phyloP scores from a whole-genome alignment of 1,284 basidiomycete genomes.

The Ustilago trichophora region DNA sequence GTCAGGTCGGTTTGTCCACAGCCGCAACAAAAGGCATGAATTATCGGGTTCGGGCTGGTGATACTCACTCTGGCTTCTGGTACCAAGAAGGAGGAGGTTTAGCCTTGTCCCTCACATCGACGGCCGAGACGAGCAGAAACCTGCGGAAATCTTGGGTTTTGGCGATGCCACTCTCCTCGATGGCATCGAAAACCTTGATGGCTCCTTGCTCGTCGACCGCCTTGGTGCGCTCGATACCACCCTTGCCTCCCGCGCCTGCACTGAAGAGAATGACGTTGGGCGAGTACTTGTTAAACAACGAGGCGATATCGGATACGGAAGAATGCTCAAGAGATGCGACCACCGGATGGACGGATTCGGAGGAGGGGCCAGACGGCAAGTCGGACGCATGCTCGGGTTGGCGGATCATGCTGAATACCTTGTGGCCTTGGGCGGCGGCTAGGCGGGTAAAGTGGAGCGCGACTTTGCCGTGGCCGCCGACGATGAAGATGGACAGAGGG shows the following conservation, averaged over 20 bases:
- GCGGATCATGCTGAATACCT: slow-evolving; percentile 50
- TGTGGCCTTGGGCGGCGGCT: slow-evolving; percentile 46
- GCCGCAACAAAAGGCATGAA: neutral
- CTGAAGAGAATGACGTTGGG: slow-evolving; percentile 74
- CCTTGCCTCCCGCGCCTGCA: slow-evolving; percentile 78
- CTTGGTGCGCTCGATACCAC: slow-evolving; percentile 73
- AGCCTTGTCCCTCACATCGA: slow-evolving; percentile 73
- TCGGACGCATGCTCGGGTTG: slow-evolving; percentile 48
- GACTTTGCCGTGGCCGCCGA: slow-evolving; percentile 57
- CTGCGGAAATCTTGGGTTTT: slow-evolving; percentile 70
- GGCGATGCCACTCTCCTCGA: slow-evolving; percentile 71
- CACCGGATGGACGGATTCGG: slow-evolving; percentile 69
- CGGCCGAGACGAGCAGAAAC: slow-evolving; percentile 73
- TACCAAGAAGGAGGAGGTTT: slow-evolving; percentile 65
- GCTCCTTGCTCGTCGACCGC: slow-evolving; percentile 78
- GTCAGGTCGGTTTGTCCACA: too few species aligned
- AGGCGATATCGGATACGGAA: slow-evolving; percentile 70
- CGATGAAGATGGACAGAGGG: slow-evolving; percentile 46
- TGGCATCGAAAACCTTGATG: slow-evolving; percentile 77
- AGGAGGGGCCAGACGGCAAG: slow-evolving; percentile 23
- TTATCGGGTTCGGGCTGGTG: slow-evolving; percentile 52
- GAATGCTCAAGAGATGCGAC: slow-evolving; percentile 74
- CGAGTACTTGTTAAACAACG: slow-evolving; percentile 71
- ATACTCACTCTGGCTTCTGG: slow-evolving; percentile 66
- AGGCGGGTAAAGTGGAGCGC: slow-evolving; percentile 49